Conservation (phyloP, 2,329 filamentous ascomycete genomes). For the Monilinia aucupariae region DNA sequence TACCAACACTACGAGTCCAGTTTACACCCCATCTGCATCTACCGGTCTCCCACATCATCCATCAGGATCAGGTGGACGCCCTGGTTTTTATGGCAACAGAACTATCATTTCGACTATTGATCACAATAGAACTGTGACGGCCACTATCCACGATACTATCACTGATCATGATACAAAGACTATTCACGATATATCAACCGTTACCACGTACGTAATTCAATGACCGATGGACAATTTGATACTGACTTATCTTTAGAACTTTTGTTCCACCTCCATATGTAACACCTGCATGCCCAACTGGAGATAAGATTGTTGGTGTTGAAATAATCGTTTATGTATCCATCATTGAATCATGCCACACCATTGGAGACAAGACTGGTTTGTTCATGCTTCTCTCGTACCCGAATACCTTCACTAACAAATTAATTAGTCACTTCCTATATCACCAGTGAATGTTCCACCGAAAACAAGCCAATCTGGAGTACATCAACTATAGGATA, state of each 20-base stretch:
- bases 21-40: slow-evolving; percentile 15
- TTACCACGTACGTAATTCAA: slow-evolving; percentile 12
- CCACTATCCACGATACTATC: slow-evolving; percentile 6
- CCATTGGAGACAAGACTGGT: slow-evolving; percentile 15
- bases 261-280: slow-evolving; percentile 21
- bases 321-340: slow-evolving; percentile 35
- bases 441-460: slow-evolving; percentile 18
- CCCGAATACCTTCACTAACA: background rate
- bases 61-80: slow-evolving; percentile 5
- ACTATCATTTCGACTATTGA: slow-evolving; percentile 18
- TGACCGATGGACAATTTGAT: background rate
- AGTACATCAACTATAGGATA: slow-evolving; percentile 18
- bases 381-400: background rate
- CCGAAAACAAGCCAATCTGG: slow-evolving; percentile 20
- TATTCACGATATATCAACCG: slow-evolving; percentile 11
- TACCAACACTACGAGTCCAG: slow-evolving; percentile 11
- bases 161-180: slow-evolving; percentile 13
- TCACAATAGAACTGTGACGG: slow-evolving; percentile 7
- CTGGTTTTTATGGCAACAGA: slow-evolving; percentile 17
- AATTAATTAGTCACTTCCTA: slow-evolving; percentile 17
- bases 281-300: slow-evolving; percentile 20
- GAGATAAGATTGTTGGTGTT: slow-evolving; percentile 30
- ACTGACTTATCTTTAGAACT: slow-evolving; percentile 13
- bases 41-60: slow-evolving; percentile 5
- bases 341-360: slow-evolving; percentile 32